These are phyloP conservation scores for Rhizoclosmatium sp. DNA, from an alignment of 192 early-diverging fungal genomes.

Conservation along the genomic window DNA sequence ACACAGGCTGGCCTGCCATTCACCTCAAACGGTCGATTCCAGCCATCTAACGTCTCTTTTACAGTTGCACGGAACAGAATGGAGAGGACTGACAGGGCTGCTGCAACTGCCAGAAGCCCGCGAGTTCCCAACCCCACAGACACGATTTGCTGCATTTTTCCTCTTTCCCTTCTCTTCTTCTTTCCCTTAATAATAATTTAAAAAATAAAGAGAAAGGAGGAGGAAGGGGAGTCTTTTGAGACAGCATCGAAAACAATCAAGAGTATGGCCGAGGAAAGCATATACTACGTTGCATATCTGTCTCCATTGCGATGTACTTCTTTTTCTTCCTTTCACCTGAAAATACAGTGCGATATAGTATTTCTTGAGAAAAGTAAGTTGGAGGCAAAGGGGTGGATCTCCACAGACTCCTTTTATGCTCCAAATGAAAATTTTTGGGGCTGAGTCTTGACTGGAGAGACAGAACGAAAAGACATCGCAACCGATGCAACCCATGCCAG, in stretches of 20 bases:
- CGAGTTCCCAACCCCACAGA: slow-evolving; percentile 24
- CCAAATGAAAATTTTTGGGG: no score
- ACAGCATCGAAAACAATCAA: neutral
- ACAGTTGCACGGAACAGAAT: slow-evolving; percentile 2
- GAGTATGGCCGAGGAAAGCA: neutral
- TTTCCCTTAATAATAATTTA: neutral
- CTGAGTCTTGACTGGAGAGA: no score
- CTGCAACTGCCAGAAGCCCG: slow-evolving; percentile 16
- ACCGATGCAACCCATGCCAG: no score
- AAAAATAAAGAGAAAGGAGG: neutral
- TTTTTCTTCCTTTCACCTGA: no score
- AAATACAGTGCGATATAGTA: no score
- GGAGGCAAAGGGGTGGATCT: neutral
- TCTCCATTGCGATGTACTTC: no score
- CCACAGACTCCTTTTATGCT: no score
- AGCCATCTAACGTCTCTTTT: neutral
- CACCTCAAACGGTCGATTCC: slow-evolving; percentile 36
- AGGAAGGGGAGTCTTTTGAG: neutral
- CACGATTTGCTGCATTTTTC: neutral
- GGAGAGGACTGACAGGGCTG: slow-evolving; percentile 35
- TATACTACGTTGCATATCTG: no score
- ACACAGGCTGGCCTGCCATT: neutral
- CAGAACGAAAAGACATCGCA: no score
- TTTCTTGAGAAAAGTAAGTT: neutral
- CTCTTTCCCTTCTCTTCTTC: neutral